phyloP scores from a whole-genome alignment of 225 moss, liverwort and hornwort genomes.

The Lunularia cruciata region DNA sequence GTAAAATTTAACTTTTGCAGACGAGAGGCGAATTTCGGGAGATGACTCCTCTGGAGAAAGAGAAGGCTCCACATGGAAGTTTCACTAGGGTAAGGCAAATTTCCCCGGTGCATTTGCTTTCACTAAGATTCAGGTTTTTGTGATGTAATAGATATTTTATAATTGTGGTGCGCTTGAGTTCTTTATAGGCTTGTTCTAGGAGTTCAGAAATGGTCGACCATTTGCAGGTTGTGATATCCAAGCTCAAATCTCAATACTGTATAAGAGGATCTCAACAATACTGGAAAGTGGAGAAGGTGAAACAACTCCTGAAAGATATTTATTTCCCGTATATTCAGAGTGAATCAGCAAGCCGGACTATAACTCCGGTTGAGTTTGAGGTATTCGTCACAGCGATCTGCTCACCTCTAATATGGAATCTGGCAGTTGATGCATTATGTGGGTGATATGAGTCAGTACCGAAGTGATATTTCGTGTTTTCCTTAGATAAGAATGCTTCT shows the following conservation, averaged over 20 bases:
- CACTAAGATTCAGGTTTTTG: no score
- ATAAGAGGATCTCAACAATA: slow-evolving; percentile 29
- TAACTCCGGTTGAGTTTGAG: slow-evolving; percentile 54
- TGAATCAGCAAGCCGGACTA: slow-evolving; percentile 15
- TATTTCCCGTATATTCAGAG: slow-evolving; percentile 73
- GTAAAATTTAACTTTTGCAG: no score
- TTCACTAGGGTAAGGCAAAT: slow-evolving; percentile 51
- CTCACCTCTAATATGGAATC: not conserved
- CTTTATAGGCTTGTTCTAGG: not conserved
- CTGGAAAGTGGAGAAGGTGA: slow-evolving; percentile 43
- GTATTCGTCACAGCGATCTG: slow-evolving; percentile 14
- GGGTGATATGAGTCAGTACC: no score
- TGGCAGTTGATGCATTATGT: no score
- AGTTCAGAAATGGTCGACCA: not conserved
- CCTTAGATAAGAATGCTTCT: no score
- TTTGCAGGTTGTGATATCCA: slow-evolving; percentile 60
- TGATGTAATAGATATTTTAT: not conserved
- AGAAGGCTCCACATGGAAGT: slow-evolving; percentile 53
- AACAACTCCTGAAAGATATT: slow-evolving; percentile 55
- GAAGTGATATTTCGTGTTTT: no score
- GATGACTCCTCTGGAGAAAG: slow-evolving; percentile 49
- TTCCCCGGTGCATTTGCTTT: no score
- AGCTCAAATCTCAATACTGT: slow-evolving; percentile 55
- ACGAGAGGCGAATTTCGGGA: slow-evolving; percentile 50
- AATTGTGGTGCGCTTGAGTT: not conserved